Evolutionary conservation across 352 stramenopile genomes (phyloP).

Genomic region (Phytophthora cactorum): DNA sequence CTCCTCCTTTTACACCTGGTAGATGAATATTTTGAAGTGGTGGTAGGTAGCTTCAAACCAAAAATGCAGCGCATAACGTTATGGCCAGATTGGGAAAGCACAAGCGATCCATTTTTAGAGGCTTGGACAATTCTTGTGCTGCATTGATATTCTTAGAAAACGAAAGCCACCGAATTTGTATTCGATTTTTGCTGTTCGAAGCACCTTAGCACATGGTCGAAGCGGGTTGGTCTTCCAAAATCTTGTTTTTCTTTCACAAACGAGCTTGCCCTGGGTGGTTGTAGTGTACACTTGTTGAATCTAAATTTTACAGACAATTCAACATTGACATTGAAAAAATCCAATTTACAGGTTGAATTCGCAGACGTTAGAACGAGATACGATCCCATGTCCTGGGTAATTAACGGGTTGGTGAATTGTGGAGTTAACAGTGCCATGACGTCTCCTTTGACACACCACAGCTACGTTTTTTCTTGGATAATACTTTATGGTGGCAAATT

Average conservation of each 20-base stretch:
- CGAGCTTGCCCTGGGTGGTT: too few relatives aligned
- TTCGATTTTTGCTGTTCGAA: too few relatives aligned
- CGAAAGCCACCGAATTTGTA: neutral
- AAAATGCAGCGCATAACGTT: slow-evolving; percentile 22
- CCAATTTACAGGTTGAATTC: too few relatives aligned
- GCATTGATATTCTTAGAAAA: slow-evolving; percentile 1
- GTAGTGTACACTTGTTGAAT: too few relatives aligned
- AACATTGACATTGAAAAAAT: too few relatives aligned
- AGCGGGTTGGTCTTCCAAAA: too few relatives aligned
- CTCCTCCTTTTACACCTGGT: neutral
- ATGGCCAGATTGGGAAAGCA: slow-evolving; percentile 15
- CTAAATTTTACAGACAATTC: too few relatives aligned
- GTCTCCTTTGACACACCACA: neutral
- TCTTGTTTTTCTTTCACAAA: too few relatives aligned
- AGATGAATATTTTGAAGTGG: slow-evolving; percentile 11
- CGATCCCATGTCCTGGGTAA: neutral
- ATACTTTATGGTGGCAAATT: slow-evolving; percentile 22
- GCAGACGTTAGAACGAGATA: neutral
- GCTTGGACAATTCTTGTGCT: too few relatives aligned
- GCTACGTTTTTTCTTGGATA: neutral
- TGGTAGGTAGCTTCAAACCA: slow-evolving; percentile 24
- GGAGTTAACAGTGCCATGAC: too few relatives aligned
- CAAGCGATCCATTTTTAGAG: slow-evolving; percentile 16
- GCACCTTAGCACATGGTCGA: too few relatives aligned
- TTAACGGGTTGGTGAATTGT: too few relatives aligned